Evolutionary conservation across 1,284 basidiomycete genomes (phyloP).

Genomic region (Trametes polyzona): DNA sequence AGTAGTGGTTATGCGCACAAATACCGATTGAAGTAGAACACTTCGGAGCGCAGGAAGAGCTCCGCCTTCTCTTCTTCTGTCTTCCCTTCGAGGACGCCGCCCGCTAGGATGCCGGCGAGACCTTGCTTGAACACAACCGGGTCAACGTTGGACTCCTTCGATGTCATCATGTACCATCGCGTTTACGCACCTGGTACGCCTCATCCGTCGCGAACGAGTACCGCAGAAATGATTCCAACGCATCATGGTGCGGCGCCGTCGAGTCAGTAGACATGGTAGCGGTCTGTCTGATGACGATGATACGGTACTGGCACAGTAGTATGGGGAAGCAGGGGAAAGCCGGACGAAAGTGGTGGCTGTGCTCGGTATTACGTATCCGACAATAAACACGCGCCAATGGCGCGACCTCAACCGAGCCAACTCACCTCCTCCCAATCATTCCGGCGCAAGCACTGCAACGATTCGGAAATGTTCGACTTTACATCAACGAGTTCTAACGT

Average conservation of each 20-base stretch:
- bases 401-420: no score
- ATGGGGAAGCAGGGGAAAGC: no score
- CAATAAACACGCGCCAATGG: no score
- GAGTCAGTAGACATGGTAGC: not conserved
- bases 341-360: no score
- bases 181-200: conserved; percentile 59
- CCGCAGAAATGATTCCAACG: conserved; percentile 15
- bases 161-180: not conserved
- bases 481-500: no score
- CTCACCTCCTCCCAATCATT: no score
- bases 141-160: no score
- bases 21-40: conserved; percentile 78
- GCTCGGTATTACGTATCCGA: no score
- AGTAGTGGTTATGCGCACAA: conserved; percentile 15
- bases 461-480: no score
- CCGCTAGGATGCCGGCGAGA: conserved; percentile 55
- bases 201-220: conserved; percentile 62
- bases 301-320: no score
- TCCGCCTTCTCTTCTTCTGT: conserved; percentile 49
- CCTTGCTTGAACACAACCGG: conserved; percentile 58
- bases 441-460: no score
- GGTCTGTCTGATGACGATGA: no score
- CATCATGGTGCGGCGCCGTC: not conserved
- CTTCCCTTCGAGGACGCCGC: conserved; percentile 42
- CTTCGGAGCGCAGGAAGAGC: conserved; percentile 53